Conservation (phyloP, 805 yeast genomes). For the Ogataea allantospora region DNA sequence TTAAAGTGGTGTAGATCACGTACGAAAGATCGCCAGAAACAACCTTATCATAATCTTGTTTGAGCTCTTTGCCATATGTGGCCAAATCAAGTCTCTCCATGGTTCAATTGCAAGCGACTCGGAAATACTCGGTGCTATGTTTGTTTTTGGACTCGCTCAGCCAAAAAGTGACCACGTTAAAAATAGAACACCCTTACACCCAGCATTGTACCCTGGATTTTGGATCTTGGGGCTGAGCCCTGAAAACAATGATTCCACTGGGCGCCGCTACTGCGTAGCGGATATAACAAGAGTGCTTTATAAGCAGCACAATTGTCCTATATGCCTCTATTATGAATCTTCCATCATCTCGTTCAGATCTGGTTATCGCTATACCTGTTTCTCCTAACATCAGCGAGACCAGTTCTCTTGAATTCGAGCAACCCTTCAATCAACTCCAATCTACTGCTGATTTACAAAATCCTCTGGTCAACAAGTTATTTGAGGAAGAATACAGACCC, state of each 20-base stretch:
- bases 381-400: not conserved
- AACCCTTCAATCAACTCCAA: not conserved
- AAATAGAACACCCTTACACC: conserved; percentile 9
- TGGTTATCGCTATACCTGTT: not conserved
- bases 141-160: not conserved
- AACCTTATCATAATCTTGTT: conserved; percentile 70
- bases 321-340: too few species aligned
- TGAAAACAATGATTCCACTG: not conserved
- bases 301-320: too few species aligned
- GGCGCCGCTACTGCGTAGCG: not conserved
- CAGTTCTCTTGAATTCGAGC: not conserved
- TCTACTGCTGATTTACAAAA: conserved; percentile 1
- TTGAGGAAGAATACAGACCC: conserved; percentile 10
- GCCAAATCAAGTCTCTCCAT: conserved; percentile 62
- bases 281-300: too few species aligned
- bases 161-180: conserved; percentile 3
- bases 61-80: conserved; percentile 72
- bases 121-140: not conserved
- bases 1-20: conserved; percentile 78
- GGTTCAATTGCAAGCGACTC: not conserved
- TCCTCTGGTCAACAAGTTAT: conserved; percentile 9
- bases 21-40: conserved; percentile 78
- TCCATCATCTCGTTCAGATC: too few species aligned
- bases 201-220: too few species aligned
- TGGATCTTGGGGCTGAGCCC: conserved; percentile 1